A percentile compares a stretch with the other conserved stretches of the same genome.
phyloP scores from a whole-genome alignment of 1,139 yeast genomes.

The Saccharomyces hybrid region DNA sequence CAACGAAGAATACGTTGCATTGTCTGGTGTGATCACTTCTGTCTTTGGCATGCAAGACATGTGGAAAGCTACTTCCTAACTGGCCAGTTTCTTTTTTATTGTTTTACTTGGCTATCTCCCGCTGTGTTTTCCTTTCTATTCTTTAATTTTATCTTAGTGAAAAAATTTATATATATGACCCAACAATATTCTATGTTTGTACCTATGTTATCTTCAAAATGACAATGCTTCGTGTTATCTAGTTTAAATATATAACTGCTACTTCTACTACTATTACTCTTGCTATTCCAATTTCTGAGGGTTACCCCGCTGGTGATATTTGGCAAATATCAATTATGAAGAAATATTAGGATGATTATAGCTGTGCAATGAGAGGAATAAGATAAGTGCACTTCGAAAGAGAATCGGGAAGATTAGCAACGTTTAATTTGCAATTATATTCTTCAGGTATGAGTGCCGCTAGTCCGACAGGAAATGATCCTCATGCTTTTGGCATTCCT shows the following conservation, averaged over 20 bases:
- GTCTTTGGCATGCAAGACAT: constrained; percentile 25
- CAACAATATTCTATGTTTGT: not conserved
- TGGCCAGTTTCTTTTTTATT: constrained; percentile 22
- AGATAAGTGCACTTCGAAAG: not conserved
- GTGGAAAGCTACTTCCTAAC: constrained; percentile 32
- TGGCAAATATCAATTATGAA: not conserved
- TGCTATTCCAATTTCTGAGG: too few species aligned
- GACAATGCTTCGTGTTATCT: not conserved
- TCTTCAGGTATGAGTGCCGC: not conserved
- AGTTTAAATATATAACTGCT: too few species aligned
- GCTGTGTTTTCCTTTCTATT: not conserved
- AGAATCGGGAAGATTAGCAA: not conserved
- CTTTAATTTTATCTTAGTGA: not conserved
- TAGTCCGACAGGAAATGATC: constrained; percentile 15
- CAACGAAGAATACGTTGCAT: constrained; percentile 77
- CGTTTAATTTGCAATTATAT: not conserved
- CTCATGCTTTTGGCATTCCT: not conserved
- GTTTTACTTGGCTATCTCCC: not conserved
- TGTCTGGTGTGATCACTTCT: constrained; percentile 53
- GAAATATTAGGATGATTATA: not conserved
- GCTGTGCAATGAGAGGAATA: not conserved
- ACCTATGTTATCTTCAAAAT: not conserved
- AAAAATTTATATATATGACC: not conserved
- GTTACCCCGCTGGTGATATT: not conserved
- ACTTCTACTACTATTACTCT: too few species aligned